Base-by-base conservation (phyloP, 768 basidiomycete species). In the Obba rivulosa region DNA sequence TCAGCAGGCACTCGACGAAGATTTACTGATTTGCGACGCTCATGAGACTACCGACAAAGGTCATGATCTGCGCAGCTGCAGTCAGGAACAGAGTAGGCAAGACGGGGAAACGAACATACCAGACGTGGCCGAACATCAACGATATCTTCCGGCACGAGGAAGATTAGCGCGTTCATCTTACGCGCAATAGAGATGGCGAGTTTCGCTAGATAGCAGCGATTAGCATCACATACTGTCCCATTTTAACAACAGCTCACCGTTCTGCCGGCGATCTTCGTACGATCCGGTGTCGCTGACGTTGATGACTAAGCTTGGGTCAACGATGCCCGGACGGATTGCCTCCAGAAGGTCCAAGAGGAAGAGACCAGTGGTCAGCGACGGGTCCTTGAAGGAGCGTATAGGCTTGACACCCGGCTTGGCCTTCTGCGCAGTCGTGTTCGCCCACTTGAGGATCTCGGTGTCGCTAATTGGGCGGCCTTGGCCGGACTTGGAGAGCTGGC, bases 171-270 rank as follows among this genome's bases (percentile, higher is more conserved):
- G 46, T 92, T 90, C 85, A 94, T 85, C 78, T 98, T 98, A 61
- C 95, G 78, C n/a, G 95, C 94, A 57, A 98, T 97, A 2, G 95
- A 97, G 58, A 98, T 97, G 8, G 92, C 95, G 54, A 97, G 69
- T 79, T 97, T 97, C 14, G 94, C 94, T 96, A 53, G n/a, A 39
- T 42, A 17, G 13, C 2, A 2, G 21, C 46, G 25, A 46, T 23
- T 34, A 8, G 9, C 11, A 10, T 22, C 8, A 17, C 16, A 14
- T 43, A 43, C 41, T 16, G 34, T 41, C 4, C 45, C n/a, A 52
- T 34, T 3, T 8, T 3, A 10, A 24, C 14, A 4, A 14, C 3
- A 4, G 68, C 81, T 17, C 50, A 95, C 94, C 93, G 61, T 98
- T 99, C 70, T 90, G 86, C 59, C 87, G 78, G 60, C 92, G 78